Conservation (phyloP, 805 yeast genomes). For the Cyberlindnera meyerae region DNA sequence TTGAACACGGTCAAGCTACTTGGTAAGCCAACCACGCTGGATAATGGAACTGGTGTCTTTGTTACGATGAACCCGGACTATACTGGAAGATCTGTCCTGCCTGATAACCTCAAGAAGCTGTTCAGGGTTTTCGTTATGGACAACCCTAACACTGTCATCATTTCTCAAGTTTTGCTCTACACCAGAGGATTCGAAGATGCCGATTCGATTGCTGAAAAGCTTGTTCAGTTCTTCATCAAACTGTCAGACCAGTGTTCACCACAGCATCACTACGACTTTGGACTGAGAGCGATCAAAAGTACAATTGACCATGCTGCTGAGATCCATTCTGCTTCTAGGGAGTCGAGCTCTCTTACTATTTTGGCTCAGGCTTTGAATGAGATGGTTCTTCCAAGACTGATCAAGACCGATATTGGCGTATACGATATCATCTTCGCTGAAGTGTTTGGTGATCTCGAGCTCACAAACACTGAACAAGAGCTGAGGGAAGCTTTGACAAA, state of each 20-base stretch:
- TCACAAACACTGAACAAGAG: slow-evolving; percentile 29
- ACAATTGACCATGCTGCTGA: slow-evolving; percentile 56
- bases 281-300: slow-evolving; percentile 74
- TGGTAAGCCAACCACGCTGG: slow-evolving; percentile 36
- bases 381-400: slow-evolving; percentile 64
- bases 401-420: slow-evolving; percentile 43
- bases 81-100: slow-evolving; percentile 75
- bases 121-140: slow-evolving; percentile 75
- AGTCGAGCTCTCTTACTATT: slow-evolving; percentile 28
- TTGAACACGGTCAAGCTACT: slow-evolving; percentile 33
- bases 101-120: slow-evolving; percentile 77
- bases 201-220: slow-evolving; percentile 34
- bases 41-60: slow-evolving; percentile 62
- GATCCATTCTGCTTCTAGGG: slow-evolving; percentile 27
- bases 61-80: slow-evolving; percentile 91
- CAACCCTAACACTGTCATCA: slow-evolving; percentile 61
- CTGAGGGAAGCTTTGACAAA: slow-evolving; percentile 27
- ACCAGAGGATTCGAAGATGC: slow-evolving; percentile 66
- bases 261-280: slow-evolving; percentile 87
- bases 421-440: slow-evolving; percentile 13
- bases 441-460: slow-evolving; percentile 37
- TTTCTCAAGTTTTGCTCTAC: slow-evolving; percentile 65
- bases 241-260: slow-evolving; percentile 38
- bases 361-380: slow-evolving; percentile 52
- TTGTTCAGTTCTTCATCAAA: slow-evolving; percentile 51